Evolutionary conservation across 495 filamentous ascomycete genomes (phyloP).

Genomic region (Trichodelitschia bisporula): DNA sequence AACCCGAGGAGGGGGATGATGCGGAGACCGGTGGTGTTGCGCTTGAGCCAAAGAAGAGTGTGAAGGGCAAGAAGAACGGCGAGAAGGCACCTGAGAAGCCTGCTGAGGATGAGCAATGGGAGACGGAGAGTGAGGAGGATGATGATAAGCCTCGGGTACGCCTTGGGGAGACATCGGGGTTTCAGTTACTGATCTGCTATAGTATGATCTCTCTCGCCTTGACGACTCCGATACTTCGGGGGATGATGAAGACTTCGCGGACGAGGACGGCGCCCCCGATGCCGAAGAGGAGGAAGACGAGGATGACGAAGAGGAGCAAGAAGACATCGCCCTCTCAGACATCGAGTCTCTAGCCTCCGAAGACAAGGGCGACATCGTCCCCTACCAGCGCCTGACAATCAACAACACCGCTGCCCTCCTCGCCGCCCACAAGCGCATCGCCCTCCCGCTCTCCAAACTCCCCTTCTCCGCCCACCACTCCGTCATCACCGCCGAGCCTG

Average conservation of each 20-base stretch:
- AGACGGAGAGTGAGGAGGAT: slow-evolving; percentile 16
- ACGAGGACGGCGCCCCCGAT: slow-evolving; percentile 1
- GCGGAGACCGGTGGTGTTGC: too few species aligned
- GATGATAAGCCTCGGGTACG: slow-evolving; percentile 8
- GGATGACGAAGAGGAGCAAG: slow-evolving; percentile 24
- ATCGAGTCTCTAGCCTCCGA: slow-evolving; percentile 51
- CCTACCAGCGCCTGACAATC: slow-evolving; percentile 83
- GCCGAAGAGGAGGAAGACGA: slow-evolving; percentile 5
- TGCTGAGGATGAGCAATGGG: slow-evolving; percentile 12
- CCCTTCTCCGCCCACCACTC: slow-evolving; percentile 43
- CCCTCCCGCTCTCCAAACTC: slow-evolving; percentile 30
- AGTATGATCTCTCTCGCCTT: slow-evolving; percentile 8
- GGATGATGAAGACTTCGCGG: slow-evolving; percentile 17
- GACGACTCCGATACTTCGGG: slow-evolving; percentile 11
- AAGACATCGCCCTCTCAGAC: slow-evolving; percentile 67
- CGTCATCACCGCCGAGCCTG: slow-evolving; percentile 24
- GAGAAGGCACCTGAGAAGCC: slow-evolving; percentile 2
- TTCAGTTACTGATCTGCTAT: slow-evolving; percentile 13
- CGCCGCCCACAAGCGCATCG: slow-evolving; percentile 45
- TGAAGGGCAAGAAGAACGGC: slow-evolving; percentile 4
- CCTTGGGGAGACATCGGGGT: slow-evolving; percentile 13
- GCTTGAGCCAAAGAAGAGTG: slow-evolving; percentile 5
- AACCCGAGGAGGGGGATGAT: slow-evolving; percentile 3
- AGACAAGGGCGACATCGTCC: slow-evolving; percentile 63
- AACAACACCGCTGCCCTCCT: slow-evolving; percentile 76